Evolutionary conservation across 805 yeast species (phyloP).

Genomic region (Candida incommunis): DNA sequence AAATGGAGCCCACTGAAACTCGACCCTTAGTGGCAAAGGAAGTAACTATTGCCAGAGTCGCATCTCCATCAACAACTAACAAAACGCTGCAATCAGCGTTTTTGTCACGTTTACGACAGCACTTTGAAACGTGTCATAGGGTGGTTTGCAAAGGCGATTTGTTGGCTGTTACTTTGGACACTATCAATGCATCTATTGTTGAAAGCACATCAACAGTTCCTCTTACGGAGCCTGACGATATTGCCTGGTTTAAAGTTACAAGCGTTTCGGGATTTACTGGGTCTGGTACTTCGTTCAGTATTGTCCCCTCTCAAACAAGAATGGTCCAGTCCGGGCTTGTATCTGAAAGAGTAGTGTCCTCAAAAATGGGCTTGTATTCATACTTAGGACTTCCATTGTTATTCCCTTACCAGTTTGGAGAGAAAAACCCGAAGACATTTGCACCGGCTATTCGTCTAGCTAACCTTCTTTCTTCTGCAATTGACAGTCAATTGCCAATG

Average conservation of each 20-base stretch:
- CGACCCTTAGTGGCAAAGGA: conserved; percentile 39
- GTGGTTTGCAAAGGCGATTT: conserved; percentile 51
- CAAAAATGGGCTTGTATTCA: conserved; percentile 28
- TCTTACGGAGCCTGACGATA: conserved; percentile 51
- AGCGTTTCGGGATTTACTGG: conserved; percentile 23
- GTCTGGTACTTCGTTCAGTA: conserved; percentile 24
- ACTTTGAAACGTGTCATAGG: conserved; percentile 45
- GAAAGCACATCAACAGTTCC: conserved; percentile 20
- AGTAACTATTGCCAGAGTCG: conserved; percentile 50
- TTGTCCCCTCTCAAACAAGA: conserved; percentile 56
- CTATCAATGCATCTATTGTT: conserved; percentile 32
- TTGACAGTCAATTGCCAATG: conserved; percentile 23
- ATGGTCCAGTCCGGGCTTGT: conserved; percentile 57
- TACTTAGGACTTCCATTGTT: conserved; percentile 32
- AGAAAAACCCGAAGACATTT: conserved; percentile 27
- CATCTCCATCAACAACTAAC: conserved; percentile 57
- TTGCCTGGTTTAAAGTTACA: conserved; percentile 76
- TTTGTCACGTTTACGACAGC: conserved; percentile 42
- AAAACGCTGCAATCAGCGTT: conserved; percentile 46
- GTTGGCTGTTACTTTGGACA: conserved; percentile 67
- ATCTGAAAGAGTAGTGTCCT: conserved; percentile 15
- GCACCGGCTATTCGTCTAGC: conserved; percentile 36
- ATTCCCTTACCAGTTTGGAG: conserved; percentile 10
- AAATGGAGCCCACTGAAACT: conserved; percentile 9
- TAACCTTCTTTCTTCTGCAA: conserved; percentile 29